Base-by-base conservation (phyloP, 2,329 filamentous ascomycete species). In the Diaporthe vexans region DNA sequence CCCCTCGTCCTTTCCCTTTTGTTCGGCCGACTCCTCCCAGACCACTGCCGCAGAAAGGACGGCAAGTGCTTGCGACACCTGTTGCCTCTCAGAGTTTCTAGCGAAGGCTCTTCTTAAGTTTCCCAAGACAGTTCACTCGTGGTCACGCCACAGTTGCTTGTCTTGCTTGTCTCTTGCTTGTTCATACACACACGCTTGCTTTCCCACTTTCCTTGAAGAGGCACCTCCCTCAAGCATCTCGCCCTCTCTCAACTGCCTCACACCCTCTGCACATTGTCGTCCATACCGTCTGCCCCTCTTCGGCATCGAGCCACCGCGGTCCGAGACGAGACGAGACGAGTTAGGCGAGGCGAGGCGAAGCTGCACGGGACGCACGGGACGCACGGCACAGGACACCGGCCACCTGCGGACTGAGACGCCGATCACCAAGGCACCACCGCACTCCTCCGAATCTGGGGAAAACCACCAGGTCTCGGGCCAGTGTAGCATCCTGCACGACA, bases 381-480 rank as follows among this genome's bases (percentile, higher is more conserved):
- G 29, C 46, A 67, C 13, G 29, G 46, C 63, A 67, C 46, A 67
- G 29, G 11, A 52, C 29, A 67, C 26, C 37, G 24, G 13, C 58
- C 37, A 63, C 24, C 46, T 35, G 29, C 46, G 63, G 29, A 13
- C 46, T 52, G 29, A 35, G 46, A 67, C 63, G 46, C 46, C 63
- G 63, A 67, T 67, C 46, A 26, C 52, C 63, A 24, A 68, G 63
- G 29, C 63, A 26, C 29, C 63, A 52, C 48, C 33, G 26, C 48
- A 29, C 11, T 40, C 63, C n/a, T 68, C 48, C 48, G 63, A 26
- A 68, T 68, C 63, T 68, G 63, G 63, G 63, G 40, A 54, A 37
- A 13, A 43, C 40, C 40, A 17, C 13, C 11, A 43, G 3, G 13
- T 11, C 40, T 43, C 40, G 40, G 26, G 29, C 33, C 63, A 54